Base-by-base conservation (phyloP, 805 yeast species). In the Candida boidinii region DNA sequence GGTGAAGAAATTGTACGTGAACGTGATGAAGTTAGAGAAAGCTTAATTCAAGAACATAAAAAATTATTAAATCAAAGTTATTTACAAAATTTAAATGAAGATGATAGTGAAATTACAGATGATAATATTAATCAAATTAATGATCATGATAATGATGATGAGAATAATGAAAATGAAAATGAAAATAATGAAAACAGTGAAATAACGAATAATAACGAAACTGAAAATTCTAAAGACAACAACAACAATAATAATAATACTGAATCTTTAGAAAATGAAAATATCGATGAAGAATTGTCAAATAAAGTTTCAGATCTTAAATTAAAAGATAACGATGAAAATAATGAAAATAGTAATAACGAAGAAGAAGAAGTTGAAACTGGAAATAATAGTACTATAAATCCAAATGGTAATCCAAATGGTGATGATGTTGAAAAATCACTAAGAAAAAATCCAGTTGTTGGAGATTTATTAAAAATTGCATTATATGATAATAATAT, bases 401-500 rank as follows among this genome's bases (percentile, higher is more conserved):
- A 42, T 6, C 31, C 39, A 35, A 48, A 44, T 30, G 51, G 45
- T 27, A 38, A 37, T 16, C 26, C 27, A 20, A 45, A 43, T 17
- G 39, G 39, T 12, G 45, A 39, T 33, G 51, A 51, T 26, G 39
- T 41, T 34, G 53, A 48, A 38, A 40, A 42, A 4, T 45, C 56
- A 26, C 46, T 78, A 10, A 63, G 92, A 33, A 49, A 46, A 8
- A 60, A 70, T 39, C 80, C 90, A 0, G 84, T 85, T 17, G 75
- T 86, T 27, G 98, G 98, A 13, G 98, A 92, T 53, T 69, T 66
- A 42, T 73, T 88, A 49, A 92, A 92, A 55, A 82, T 86, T 30
- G 78, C 84, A 34, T 62, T 92, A 16, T 72, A 77, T 38, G 96
- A 92, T 49, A 76, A 75, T 53, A 68, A 70, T 23, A 75, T 86